A percentile compares a stretch with the other conserved stretches of the same genome.
Evolutionary conservation across 2,329 filamentous ascomycete genomes (phyloP).

Genomic region (Xylariaceae sp.): DNA sequence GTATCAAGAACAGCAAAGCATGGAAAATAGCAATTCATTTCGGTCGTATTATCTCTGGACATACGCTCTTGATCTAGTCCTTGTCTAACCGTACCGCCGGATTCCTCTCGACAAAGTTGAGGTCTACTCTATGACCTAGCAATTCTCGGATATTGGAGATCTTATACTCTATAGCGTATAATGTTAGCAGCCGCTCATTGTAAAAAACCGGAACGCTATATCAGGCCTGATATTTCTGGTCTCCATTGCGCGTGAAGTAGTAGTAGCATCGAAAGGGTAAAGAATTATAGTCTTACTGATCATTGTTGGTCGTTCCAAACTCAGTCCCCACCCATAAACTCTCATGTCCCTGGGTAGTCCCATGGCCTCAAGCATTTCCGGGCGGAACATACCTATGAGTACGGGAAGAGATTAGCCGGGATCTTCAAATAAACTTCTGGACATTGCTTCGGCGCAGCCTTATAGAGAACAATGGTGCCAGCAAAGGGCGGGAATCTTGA

Average conservation of each 20-base stretch:
- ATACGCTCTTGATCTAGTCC: not conserved
- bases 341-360: slow-evolving; percentile 85
- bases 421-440: not conserved
- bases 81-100: slow-evolving; percentile 13
- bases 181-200: not conserved
- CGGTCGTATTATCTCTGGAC: not conserved
- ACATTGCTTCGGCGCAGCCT: not conserved
- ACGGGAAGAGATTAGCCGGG: not conserved
- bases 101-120: slow-evolving; percentile 17
- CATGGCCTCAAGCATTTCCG: slow-evolving; percentile 96
- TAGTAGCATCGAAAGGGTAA: not conserved
- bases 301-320: slow-evolving; percentile 93
- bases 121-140: slow-evolving; percentile 20
- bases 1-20: not conserved
- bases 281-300: slow-evolving; percentile 44
- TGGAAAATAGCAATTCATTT: not conserved
- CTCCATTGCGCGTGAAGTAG: not conserved
- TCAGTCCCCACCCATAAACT: slow-evolving; percentile 91
- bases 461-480: not conserved
- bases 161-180: slow-evolving; percentile 6
- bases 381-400: slow-evolving; percentile 78
- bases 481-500: not conserved
- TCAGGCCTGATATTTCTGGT: not conserved
- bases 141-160: slow-evolving; percentile 16
- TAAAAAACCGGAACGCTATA: not conserved